phyloP scores from a whole-genome alignment of 75 land plant genomes.

The Gnetum montanum region DNA sequence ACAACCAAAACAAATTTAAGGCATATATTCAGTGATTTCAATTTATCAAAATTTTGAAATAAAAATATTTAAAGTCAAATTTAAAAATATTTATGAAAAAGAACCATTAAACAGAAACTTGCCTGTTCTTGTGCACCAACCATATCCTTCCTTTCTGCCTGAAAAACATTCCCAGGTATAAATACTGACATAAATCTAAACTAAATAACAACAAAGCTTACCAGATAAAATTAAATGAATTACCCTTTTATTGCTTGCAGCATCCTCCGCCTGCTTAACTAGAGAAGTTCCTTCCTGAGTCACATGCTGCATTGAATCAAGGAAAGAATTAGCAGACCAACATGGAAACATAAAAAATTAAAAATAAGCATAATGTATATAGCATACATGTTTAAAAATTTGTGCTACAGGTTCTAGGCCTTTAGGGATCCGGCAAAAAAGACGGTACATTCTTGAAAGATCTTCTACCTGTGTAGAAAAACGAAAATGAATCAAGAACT shows the following conservation, averaged over 20 bases:
- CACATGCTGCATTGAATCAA: conserved; percentile 66
- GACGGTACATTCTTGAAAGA: conserved; percentile 85
- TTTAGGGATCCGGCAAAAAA: conserved; percentile 63
- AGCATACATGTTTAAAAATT: conserved; percentile 70
- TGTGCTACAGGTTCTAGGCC: conserved; percentile 81
- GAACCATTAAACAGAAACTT: neutral
- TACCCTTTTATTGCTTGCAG: conserved; percentile 89
- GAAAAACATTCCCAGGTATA: conserved; percentile 4
- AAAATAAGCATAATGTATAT: neutral
- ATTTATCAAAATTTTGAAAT: too few relatives aligned
- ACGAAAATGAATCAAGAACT: neutral
- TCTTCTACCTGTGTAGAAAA: conserved; percentile 55
- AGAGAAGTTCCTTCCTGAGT: conserved; percentile 85
- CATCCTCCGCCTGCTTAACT: conserved; percentile 96
- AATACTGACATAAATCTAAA: neutral
- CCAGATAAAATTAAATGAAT: too few relatives aligned
- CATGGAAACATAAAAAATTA: neutral
- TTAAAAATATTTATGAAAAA: too few relatives aligned
- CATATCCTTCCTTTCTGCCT: conserved; percentile 88
- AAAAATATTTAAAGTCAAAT: too few relatives aligned
- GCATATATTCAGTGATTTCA: too few relatives aligned
- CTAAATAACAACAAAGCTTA: neutral
- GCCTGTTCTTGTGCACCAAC: conserved; percentile 92
- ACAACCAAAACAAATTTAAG: neutral
- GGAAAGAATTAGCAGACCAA: neutral